Evolutionary conservation across 192 early-diverging fungal genomes (phyloP).

Genomic region (Powellomyces hirtus): DNA sequence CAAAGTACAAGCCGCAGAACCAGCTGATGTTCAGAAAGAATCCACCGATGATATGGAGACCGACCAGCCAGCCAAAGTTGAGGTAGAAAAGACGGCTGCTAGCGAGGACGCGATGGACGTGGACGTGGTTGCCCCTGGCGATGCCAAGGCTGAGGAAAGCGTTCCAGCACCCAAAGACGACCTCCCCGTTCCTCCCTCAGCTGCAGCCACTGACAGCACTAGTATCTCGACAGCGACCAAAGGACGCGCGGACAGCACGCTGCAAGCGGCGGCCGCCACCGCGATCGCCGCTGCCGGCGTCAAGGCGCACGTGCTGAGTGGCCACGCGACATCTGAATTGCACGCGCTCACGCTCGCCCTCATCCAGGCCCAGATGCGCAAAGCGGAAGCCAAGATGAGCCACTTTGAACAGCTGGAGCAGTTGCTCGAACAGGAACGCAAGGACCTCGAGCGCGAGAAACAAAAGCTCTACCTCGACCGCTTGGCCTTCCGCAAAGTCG

Average conservation of each 20-base stretch:
- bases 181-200: too few relatives aligned
- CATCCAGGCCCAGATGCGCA: slow-evolving; percentile 83
- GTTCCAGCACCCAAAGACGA: too few relatives aligned
- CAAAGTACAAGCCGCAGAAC: slow-evolving; percentile 15
- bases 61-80: neutral
- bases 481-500: slow-evolving; percentile 42
- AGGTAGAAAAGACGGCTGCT: too few relatives aligned
- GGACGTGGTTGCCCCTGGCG: neutral
- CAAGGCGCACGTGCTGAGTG: slow-evolving; percentile 78
- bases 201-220: too few relatives aligned
- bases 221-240: too few relatives aligned
- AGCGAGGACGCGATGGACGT: neutral
- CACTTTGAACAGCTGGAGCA: slow-evolving; percentile 92
- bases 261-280: slow-evolving; percentile 78
- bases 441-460: slow-evolving; percentile 70
- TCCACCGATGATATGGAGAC: slow-evolving; percentile 10
- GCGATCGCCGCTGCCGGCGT: slow-evolving; percentile 92
- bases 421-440: slow-evolving; percentile 83
- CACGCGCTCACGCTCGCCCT: slow-evolving; percentile 75
- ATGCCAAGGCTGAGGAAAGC: too few relatives aligned
- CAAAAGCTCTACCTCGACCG: slow-evolving; percentile 61
- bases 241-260: neutral
- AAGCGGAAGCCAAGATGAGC: slow-evolving; percentile 87
- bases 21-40: neutral
- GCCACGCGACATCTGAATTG: slow-evolving; percentile 84